Evolutionary conservation across 75 land plant species (phyloP), one percentile per base, ranked within the genome.

Genomic region (Selaginella tamariscina): DNA sequence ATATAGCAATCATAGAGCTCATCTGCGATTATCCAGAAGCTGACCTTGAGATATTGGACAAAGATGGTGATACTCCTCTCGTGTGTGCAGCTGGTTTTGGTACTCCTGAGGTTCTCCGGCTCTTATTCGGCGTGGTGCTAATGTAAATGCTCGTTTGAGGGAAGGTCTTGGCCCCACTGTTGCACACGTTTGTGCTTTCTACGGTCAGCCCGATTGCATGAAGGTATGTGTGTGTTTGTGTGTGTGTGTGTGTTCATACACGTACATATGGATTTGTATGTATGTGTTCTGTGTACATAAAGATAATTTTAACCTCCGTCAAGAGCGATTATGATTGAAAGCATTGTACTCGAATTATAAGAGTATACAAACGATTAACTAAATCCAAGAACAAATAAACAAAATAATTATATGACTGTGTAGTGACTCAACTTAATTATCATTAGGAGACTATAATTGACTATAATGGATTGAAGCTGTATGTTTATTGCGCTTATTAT

Each of bases 141-240:
- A 91, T 75, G 85, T 91, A 15, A 71, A 77, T 71, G 82, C 80
- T 23, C 80, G 86, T 49, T 72, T 91, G 29, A 81, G 83, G 70
- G 88, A 87, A 32, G 91, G 96, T 22, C 70, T 84, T 73, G 96
- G 96, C 62, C 84, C 92, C 64, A 76, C 96, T 57, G 74, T 91
- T 72, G 88, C 88, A 64, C 96, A 91, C 78, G 86, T 88, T 64
- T 88, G 96, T 83, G 96, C 96, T 33, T 82, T 78, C 64, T 84
- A 88, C 83, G 96, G 96, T 62, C 94, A 91, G 68, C 96, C 96
- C 64, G 96, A 91, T 54, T 91, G 96, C 79, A 91, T 91, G 96
- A 80, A 74, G 56, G 96, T 91, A 74, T 30, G 77, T 33, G 23
- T 65, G 39, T 75, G n/a, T n/a, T n/a, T n/a, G n/a, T n/a, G n/a